Percentiles rank a stretch among this genome's conserved stretches.
Evolutionary conservation across 768 basidiomycete genomes (phyloP).

Genomic region (Dentipellis fragilis): DNA sequence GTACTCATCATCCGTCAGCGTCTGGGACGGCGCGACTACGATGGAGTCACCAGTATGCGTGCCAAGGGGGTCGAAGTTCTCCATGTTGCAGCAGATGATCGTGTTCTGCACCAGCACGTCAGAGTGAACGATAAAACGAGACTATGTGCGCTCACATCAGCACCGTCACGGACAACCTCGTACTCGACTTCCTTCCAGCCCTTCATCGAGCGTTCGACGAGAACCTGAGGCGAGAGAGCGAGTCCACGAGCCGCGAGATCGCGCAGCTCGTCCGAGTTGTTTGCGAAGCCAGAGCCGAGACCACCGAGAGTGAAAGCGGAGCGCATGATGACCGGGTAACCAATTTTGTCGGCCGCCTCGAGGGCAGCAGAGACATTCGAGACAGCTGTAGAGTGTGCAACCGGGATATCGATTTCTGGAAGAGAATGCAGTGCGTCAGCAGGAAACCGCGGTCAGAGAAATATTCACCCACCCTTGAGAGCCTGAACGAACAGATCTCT

Average conservation of each 20-base stretch:
- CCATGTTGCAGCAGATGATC: slow-evolving; percentile 99
- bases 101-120: slow-evolving; percentile 58
- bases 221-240: slow-evolving; percentile 85
- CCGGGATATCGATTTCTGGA: slow-evolving; percentile 35
- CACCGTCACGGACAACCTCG: slow-evolving; percentile 95
- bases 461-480: slow-evolving; percentile 93
- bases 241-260: slow-evolving; percentile 90
- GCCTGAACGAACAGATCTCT: slow-evolving; percentile 87
- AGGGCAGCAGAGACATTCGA: slow-evolving; percentile 32
- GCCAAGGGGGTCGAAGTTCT: slow-evolving; percentile 98
- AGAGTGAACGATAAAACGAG: neutral
- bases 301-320: slow-evolving; percentile 97
- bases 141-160: slow-evolving; percentile 58
- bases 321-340: slow-evolving; percentile 93
- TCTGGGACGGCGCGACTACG: slow-evolving; percentile 97
- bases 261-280: slow-evolving; percentile 87
- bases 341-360: slow-evolving; percentile 72
- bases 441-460: slow-evolving; percentile 78
- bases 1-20: slow-evolving; percentile 94
- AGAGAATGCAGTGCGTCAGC: slow-evolving; percentile 57
- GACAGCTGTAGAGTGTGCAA: neutral
- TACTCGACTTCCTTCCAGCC: slow-evolving; percentile 99
- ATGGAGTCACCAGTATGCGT: slow-evolving; percentile 99
- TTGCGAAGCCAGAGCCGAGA: slow-evolving; percentile 90
- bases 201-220: slow-evolving; percentile 97